phyloP scores from a whole-genome alignment of 768 basidiomycete genomes.

The Boletus reticulatus region DNA sequence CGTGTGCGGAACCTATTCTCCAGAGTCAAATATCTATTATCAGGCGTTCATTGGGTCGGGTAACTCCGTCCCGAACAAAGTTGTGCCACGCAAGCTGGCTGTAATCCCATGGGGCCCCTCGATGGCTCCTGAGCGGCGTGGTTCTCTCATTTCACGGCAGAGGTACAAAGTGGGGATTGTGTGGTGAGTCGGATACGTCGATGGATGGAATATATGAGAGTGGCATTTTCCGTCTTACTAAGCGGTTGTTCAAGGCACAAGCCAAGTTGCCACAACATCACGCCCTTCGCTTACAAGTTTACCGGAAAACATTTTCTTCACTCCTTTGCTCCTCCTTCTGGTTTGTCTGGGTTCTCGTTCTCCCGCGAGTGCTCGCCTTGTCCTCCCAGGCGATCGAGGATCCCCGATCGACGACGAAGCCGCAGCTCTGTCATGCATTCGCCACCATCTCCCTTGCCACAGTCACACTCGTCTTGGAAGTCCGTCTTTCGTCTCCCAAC shows the following conservation, averaged over 20 bases:
- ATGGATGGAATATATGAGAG: not conserved
- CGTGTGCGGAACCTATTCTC: too few species aligned
- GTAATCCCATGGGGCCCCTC: too few species aligned
- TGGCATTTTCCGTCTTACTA: slow-evolving; percentile 33
- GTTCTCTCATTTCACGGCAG: too few species aligned
- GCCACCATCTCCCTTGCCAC: slow-evolving; percentile 20
- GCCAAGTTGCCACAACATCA: slow-evolving; percentile 3
- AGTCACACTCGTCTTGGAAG: slow-evolving; percentile 53
- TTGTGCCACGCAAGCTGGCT: too few species aligned
- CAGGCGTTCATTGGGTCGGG: too few species aligned
- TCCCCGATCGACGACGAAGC: slow-evolving; percentile 25
- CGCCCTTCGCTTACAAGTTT: slow-evolving; percentile 9
- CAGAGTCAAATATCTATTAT: too few species aligned
- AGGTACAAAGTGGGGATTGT: too few species aligned
- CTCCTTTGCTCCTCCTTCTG: not conserved
- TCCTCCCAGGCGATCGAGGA: slow-evolving; percentile 17
- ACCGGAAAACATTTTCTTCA: slow-evolving; percentile 20
- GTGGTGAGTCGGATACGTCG: too few species aligned
- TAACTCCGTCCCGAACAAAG: too few species aligned
- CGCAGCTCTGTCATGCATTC: slow-evolving; percentile 24
- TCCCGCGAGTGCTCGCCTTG: slow-evolving; percentile 7
- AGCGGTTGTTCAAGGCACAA: slow-evolving; percentile 17
- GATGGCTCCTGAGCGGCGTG: too few species aligned
- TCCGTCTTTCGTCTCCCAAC: slow-evolving; percentile 70
- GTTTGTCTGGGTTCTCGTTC: slow-evolving; percentile 1